Evolutionary conservation across 2,329 filamentous ascomycete genomes (phyloP).

Genomic region (Aspergillus proliferans): DNA sequence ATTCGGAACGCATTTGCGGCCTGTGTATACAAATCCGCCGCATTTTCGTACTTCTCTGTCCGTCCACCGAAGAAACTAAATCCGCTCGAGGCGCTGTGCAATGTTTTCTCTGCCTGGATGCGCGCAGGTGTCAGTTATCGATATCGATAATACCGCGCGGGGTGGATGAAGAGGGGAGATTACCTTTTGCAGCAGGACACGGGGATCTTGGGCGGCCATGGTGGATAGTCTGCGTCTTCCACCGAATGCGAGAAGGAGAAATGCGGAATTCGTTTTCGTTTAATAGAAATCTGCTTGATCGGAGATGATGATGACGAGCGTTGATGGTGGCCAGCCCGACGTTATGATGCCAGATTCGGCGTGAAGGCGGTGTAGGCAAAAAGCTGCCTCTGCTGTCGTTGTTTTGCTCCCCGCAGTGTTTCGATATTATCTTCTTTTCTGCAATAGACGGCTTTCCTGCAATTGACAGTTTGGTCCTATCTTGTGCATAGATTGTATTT

Average conservation of each 20-base stretch:
- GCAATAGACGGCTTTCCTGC: background rate
- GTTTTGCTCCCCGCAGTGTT: background rate
- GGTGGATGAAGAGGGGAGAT: slow-evolving; percentile 5
- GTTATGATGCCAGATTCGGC: background rate
- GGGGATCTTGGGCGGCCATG: slow-evolving; percentile 68
- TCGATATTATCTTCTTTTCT: background rate
- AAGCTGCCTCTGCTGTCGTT: background rate
- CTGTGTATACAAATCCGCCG: slow-evolving; percentile 78
- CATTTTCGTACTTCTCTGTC: slow-evolving; percentile 83
- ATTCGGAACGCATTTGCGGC: slow-evolving; percentile 89
- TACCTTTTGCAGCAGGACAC: slow-evolving; percentile 73
- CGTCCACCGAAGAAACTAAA: slow-evolving; percentile 86
- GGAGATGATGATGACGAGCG: slow-evolving; percentile 1
- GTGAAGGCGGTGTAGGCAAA: background rate
- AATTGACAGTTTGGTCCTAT: background rate
- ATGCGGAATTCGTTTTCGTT: background rate
- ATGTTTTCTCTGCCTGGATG: slow-evolving; percentile 75
- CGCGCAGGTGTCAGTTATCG: slow-evolving; percentile 24
- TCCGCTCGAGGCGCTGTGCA: slow-evolving; percentile 66
- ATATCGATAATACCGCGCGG: slow-evolving; percentile 12
- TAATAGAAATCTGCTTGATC: background rate
- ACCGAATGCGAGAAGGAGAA: slow-evolving; percentile 1
- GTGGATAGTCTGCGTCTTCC: slow-evolving; percentile 12
- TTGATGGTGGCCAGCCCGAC: slow-evolving; percentile 11
- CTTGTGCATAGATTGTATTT: slow-evolving; percentile 7